These are phyloP conservation scores for Colletotrichum eremochloae DNA, from an alignment of 2,329 filamentous ascomycete species.

Conservation along the genomic window DNA sequence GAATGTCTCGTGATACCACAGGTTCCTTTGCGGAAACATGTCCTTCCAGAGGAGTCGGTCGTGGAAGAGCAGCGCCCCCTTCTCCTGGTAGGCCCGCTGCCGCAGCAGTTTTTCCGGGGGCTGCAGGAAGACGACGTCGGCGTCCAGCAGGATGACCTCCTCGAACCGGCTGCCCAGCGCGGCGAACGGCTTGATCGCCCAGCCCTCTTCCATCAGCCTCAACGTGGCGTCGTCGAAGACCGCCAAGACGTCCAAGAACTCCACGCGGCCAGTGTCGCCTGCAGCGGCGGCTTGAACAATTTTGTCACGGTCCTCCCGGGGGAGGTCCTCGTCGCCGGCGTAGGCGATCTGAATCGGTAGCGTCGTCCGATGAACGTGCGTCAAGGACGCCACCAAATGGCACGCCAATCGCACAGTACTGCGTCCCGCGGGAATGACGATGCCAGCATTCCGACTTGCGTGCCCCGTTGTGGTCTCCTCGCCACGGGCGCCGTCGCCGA, in stretches of 20 bases:
- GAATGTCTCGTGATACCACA: conserved; percentile 56
- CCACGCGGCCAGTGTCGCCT: conserved; percentile 34
- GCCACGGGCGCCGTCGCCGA: not conserved
- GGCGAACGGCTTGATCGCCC: conserved; percentile 59
- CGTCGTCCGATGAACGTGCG: conserved; percentile 47
- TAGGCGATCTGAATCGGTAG: conserved; percentile 55
- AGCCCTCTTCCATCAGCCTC: conserved; percentile 49
- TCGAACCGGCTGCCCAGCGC: conserved; percentile 53
- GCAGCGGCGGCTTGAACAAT: conserved; percentile 44
- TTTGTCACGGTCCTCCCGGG: conserved; percentile 44
- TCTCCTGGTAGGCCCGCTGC: conserved; percentile 49
- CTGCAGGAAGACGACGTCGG: conserved; percentile 56
- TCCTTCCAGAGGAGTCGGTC: conserved; percentile 57
- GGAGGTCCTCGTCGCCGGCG: conserved; percentile 52
- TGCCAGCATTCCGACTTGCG: conserved; percentile 46
- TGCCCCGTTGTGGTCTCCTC: not conserved
- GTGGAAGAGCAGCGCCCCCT: conserved; percentile 56
- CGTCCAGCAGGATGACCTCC: conserved; percentile 55
- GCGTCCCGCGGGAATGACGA: conserved; percentile 53
- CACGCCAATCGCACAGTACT: conserved; percentile 52
- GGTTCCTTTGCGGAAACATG: conserved; percentile 50
- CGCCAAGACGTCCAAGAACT: conserved; percentile 51
- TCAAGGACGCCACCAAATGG: conserved; percentile 52
- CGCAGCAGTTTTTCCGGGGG: conserved; percentile 51
- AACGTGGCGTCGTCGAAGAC: conserved; percentile 52